Conservation (phyloP, 257 asterid species). For the Penstemon barbatus region DNA sequence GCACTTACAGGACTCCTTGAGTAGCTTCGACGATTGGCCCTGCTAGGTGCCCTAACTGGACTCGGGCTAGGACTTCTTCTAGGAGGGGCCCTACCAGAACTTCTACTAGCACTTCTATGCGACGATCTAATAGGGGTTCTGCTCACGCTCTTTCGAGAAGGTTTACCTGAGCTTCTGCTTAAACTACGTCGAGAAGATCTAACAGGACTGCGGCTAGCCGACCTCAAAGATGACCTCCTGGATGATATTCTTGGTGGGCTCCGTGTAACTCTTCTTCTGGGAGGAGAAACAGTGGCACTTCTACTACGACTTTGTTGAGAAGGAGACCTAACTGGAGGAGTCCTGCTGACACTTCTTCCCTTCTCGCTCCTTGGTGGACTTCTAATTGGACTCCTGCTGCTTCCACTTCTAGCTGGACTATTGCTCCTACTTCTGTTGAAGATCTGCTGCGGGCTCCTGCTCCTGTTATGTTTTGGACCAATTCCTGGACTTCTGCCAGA, state of each 20-base stretch:
- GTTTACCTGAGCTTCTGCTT: slow-evolving; percentile 53
- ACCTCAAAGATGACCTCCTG: slow-evolving; percentile 53
- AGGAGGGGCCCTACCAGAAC: slow-evolving; percentile 69
- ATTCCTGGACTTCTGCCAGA: slow-evolving; percentile 53
- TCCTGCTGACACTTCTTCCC: slow-evolving; percentile 52
- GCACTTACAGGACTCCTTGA: slow-evolving; percentile 28
- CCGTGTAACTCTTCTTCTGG: slow-evolving; percentile 44
- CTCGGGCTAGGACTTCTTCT: slow-evolving; percentile 64
- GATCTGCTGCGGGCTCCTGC: slow-evolving; percentile 51
- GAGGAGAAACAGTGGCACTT: slow-evolving; percentile 45
- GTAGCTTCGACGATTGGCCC: slow-evolving; percentile 27
- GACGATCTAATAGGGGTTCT: slow-evolving; percentile 64
- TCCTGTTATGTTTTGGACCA: slow-evolving; percentile 44
- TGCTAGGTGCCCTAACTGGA: slow-evolving; percentile 12
- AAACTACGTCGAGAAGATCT: slow-evolving; percentile 51
- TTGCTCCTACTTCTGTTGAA: slow-evolving; percentile 45
- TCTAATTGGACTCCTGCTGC: slow-evolving; percentile 40
- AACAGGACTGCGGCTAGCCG: slow-evolving; percentile 62
- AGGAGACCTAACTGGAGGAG: slow-evolving; percentile 55
- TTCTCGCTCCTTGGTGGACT: slow-evolving; percentile 43
- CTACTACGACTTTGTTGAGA: slow-evolving; percentile 39
- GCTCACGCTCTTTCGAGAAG: slow-evolving; percentile 70
- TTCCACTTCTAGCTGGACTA: slow-evolving; percentile 38
- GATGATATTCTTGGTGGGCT: slow-evolving; percentile 61
- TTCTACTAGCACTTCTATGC: slow-evolving; percentile 75